Evolutionary conservation across 2,329 filamentous ascomycete species (phyloP), one percentile per base, ranked within the genome.

Genomic region (Corinectria fuckeliana): DNA sequence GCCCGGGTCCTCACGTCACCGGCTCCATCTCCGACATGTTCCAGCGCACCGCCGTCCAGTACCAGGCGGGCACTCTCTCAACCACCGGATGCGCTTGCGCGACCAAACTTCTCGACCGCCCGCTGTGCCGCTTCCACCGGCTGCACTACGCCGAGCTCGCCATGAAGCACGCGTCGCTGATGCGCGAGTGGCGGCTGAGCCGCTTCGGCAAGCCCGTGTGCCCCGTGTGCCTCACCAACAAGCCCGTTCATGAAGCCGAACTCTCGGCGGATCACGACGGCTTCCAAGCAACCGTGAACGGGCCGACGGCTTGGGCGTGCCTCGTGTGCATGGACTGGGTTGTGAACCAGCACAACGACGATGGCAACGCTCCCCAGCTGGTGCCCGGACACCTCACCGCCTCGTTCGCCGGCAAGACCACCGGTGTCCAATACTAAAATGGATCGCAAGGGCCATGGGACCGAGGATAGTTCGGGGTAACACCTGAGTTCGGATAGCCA

Each of bases 31-130:
- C 30, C 39, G n/a, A 23, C 5, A 20, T 8, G 13, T 28, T 16
- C n/a, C 3, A n/a, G 23, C n/a, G 16, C 5, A 18, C 39, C 11
- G 28, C 30, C 18, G 41, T 64, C 25, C 41, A 59, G 23, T 68
- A 63, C 34, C 30, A 32, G n/a, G 54, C 28, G 5, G 26, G 39
- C 7, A 39, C 50, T 18, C 56, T 64, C 39, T 65, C 69, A 3
- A 36, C 73, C 2, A 79, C 77, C 9, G 78, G 78, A 1, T 80
- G 78, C 62, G 28, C 62, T 4, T 80, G 78, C 63, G 74, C 62
- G 4, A 45, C 59, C 26, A 80, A 78, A 58, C 51, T 80, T 2
- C 48, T 78, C 14, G 62, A 52, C 11, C 64, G 67, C 4, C 63
- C 63, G 3, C 64, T 80, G 5, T 80, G 78, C 68, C 63, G 41